phyloP scores from a whole-genome alignment of 164 flowering plant genomes.

The Aristolochia fimbriata region DNA sequence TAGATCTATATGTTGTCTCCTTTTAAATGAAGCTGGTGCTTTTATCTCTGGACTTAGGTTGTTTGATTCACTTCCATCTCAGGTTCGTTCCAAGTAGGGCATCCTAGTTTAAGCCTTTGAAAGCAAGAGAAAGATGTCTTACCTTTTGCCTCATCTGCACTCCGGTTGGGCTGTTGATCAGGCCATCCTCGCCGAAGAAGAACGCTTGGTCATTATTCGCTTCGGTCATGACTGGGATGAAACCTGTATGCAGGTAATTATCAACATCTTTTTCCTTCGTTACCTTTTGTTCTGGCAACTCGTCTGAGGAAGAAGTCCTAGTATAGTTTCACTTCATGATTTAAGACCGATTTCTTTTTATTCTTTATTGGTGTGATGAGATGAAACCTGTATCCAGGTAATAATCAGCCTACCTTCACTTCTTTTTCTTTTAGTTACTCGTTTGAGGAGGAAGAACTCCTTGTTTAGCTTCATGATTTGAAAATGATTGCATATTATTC shows the following conservation, averaged over 20 bases:
- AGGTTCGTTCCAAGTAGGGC: no score
- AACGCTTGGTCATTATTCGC: constrained; percentile 84
- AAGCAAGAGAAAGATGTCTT: constrained; percentile 42
- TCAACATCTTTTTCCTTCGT: background rate
- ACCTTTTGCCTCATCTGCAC: constrained; percentile 76
- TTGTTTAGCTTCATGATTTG: no score
- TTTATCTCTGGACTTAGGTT: no score
- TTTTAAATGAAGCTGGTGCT: no score
- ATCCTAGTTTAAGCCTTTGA: no score
- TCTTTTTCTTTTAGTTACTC: background rate
- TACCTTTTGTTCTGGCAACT: no score
- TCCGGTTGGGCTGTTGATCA: constrained; percentile 93
- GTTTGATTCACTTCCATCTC: no score
- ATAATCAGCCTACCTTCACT: background rate
- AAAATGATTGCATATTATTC: no score
- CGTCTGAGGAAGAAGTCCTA: no score
- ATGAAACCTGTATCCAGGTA: constrained; percentile 96
- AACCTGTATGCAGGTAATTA: constrained; percentile 81
- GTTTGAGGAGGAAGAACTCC: background rate
- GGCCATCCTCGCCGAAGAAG: constrained; percentile 95
- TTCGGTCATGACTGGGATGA: constrained; percentile 99
- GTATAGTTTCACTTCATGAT: no score
- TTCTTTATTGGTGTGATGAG: constrained; percentile 93
- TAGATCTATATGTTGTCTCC: no score
- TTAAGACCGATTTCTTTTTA: no score